Conservation (phyloP, 257 asterid genomes). For the Solanum virginianum region DNA sequence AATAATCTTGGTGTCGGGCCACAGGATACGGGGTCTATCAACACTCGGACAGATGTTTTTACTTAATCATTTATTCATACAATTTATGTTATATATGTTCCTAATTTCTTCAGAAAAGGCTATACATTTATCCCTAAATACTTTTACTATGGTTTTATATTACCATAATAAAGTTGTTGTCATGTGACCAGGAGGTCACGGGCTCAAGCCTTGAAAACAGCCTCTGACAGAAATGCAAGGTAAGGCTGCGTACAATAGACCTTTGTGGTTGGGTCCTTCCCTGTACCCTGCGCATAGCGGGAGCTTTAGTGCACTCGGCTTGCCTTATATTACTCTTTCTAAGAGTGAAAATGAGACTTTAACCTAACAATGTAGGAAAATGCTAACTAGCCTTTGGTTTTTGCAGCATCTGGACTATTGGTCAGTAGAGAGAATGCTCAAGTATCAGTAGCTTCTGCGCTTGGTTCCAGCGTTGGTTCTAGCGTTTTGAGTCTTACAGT, state of each 20-base stretch:
- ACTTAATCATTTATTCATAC: background rate
- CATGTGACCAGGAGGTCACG: too few species aligned
- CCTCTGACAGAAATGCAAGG: accelerated
- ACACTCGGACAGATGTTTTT: background rate
- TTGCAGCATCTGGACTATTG: slow-evolving; percentile 24
- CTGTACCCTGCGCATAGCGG: too few species aligned
- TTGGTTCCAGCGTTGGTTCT: slow-evolving; percentile 22
- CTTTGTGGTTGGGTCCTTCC: too few species aligned
- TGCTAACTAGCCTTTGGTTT: background rate
- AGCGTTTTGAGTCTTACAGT: slow-evolving; percentile 18
- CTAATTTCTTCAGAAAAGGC: background rate
- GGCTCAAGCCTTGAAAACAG: too few species aligned
- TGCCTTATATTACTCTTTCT: too few species aligned
- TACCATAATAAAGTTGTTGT: too few species aligned
- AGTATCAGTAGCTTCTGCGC: slow-evolving; percentile 16
- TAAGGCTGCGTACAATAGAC: too few species aligned
- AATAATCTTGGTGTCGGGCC: background rate
- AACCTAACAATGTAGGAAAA: background rate
- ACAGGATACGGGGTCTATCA: background rate
- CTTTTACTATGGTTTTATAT: too few species aligned
- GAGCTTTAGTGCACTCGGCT: too few species aligned
- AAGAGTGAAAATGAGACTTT: background rate
- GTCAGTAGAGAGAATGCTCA: slow-evolving; percentile 20
- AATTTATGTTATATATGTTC: background rate
- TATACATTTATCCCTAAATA: too few species aligned